Conservation (phyloP, 2,329 filamentous ascomycete species). For the Colletotrichum horii region DNA sequence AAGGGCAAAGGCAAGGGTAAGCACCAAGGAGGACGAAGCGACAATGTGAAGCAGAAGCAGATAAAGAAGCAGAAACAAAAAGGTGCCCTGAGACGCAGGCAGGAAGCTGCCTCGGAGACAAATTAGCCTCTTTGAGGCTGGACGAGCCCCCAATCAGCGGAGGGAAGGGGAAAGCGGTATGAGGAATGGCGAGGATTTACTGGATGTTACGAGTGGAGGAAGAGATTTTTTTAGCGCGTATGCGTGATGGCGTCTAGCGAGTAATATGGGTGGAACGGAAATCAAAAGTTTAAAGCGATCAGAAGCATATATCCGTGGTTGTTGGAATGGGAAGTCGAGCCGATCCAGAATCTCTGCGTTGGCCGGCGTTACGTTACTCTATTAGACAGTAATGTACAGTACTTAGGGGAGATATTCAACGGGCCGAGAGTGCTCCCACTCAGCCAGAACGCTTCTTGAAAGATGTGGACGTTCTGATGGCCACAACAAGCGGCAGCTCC, state of each 20-base stretch:
- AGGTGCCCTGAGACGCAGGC: conserved; percentile 7
- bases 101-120: conserved; percentile 9
- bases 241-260: conserved; percentile 12
- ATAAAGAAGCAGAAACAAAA: conserved; percentile 20
- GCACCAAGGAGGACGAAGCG: conserved; percentile 8
- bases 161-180: not conserved
- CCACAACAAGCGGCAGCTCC: not conserved
- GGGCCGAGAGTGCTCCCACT: not conserved
- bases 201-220: not conserved
- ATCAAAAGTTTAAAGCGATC: not conserved
- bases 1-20: conserved; percentile 12
- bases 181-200: not conserved
- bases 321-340: not conserved
- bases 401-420: conserved; percentile 2
- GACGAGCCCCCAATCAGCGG: not conserved
- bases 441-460: not conserved
- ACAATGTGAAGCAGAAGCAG: conserved; percentile 13
- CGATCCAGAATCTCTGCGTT: not conserved
- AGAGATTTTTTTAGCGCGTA: not conserved
- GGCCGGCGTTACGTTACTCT: not conserved
- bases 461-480: not conserved
- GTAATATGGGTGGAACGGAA: not conserved
- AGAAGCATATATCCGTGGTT: not conserved
- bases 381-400: conserved; percentile 10
- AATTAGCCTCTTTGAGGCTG: conserved; percentile 3